Evolutionary conservation across 2,329 filamentous ascomycete species (phyloP).

Genomic region (Penicillium sp.): DNA sequence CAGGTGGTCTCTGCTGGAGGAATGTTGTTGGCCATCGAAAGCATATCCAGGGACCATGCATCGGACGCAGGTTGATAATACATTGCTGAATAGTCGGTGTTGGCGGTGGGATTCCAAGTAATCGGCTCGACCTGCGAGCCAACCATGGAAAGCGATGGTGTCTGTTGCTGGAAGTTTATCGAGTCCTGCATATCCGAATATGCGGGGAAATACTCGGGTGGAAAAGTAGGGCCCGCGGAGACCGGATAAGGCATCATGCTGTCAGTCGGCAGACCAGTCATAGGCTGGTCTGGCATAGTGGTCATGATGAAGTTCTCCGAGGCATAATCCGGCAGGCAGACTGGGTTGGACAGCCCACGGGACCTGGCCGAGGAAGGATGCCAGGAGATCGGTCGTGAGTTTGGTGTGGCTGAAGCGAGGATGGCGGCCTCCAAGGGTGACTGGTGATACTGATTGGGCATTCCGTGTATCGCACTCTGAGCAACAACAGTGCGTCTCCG

Average conservation of each 20-base stretch:
- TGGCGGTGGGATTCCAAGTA: conserved; percentile 31
- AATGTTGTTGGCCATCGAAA: conserved; percentile 38
- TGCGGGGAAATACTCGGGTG: conserved; percentile 27
- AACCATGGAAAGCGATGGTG: conserved; percentile 28
- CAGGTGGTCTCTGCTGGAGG: conserved; percentile 36
- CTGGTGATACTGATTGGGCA: conserved; percentile 41
- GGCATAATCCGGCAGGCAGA: conserved; percentile 26
- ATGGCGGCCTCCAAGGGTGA: conserved; percentile 51
- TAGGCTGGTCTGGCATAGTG: conserved; percentile 23
- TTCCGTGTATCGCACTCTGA: conserved; percentile 51
- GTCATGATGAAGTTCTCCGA: conserved; percentile 28
- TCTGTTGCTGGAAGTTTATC: conserved; percentile 28
- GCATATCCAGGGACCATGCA: conserved; percentile 39
- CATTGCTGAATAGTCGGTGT: conserved; percentile 26
- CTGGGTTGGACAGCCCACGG: conserved; percentile 34
- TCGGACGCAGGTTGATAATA: conserved; percentile 33
- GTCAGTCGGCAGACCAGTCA: conserved; percentile 24
- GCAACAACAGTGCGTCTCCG: conserved; percentile 60
- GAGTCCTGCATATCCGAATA: conserved; percentile 28
- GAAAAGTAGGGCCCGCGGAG: conserved; percentile 25
- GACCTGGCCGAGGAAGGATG: conserved; percentile 63
- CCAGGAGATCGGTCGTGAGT: conserved; percentile 72
- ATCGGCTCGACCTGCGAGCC: conserved; percentile 34
- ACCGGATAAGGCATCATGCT: conserved; percentile 31
- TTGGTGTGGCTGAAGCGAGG: conserved; percentile 43